Percentiles rank a stretch among this genome's conserved stretches.
Evolutionary conservation across 495 filamentous ascomycete species (phyloP).

Genomic region (Choiromyces venosus): DNA sequence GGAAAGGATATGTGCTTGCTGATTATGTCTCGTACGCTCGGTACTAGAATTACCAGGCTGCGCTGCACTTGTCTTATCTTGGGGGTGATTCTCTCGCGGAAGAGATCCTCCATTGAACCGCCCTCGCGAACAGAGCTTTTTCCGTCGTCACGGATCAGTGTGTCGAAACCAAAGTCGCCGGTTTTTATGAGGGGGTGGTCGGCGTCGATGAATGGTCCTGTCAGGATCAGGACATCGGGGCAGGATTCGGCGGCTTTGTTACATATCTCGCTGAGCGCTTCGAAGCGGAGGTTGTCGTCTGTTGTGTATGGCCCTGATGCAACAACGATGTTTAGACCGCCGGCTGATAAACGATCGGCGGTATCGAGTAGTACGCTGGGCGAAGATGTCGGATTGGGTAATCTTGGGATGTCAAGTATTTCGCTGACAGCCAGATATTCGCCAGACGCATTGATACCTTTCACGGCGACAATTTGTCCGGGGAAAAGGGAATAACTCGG

Average conservation of each 20-base stretch:
- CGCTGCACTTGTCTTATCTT: constrained; percentile 19
- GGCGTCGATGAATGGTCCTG: constrained; percentile 82
- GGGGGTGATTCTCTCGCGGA: constrained; percentile 68
- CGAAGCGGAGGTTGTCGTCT: constrained; percentile 83
- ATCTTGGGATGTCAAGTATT: constrained; percentile 64
- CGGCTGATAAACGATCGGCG: constrained; percentile 58
- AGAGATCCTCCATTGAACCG: constrained; percentile 69
- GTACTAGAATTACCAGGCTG: constrained; percentile 64
- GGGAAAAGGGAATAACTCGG: constrained; percentile 80
- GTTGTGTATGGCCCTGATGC: constrained; percentile 86
- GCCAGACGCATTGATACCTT: constrained; percentile 80
- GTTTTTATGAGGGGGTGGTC: constrained; percentile 84
- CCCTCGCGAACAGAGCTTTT: too few relatives aligned
- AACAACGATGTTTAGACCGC: constrained; percentile 69
- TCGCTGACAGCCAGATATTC: constrained; percentile 75
- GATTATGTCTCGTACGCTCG: constrained; percentile 78
- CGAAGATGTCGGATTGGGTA: constrained; percentile 62
- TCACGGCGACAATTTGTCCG: constrained; percentile 83
- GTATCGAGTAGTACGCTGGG: constrained; percentile 56
- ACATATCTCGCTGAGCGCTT: constrained; percentile 75
- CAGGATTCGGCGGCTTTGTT: constrained; percentile 64
- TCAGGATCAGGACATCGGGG: constrained; percentile 73
- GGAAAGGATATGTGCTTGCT: constrained; percentile 84
- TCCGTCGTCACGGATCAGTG: constrained; percentile 43
- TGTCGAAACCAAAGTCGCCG: constrained; percentile 74